These are phyloP conservation scores for Arthrinium phaeospermum DNA, from an alignment of 2,329 filamentous ascomycete species.

Conservation along the genomic window DNA sequence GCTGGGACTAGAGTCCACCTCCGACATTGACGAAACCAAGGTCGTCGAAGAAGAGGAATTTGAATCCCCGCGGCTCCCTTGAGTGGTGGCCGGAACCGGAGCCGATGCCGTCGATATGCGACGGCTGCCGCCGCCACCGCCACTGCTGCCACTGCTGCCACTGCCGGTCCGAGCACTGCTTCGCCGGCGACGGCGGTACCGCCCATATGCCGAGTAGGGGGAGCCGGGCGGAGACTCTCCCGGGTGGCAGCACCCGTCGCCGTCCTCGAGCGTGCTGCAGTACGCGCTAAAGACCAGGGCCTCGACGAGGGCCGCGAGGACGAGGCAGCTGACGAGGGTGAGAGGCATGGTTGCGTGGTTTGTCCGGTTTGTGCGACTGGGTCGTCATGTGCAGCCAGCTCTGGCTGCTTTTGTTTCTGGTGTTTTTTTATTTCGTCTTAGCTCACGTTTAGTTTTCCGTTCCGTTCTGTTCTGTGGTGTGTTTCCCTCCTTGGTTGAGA, in stretches of 20 bases:
- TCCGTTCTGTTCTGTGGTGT: too few relatives aligned
- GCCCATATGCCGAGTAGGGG: neutral
- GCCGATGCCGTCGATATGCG: neutral
- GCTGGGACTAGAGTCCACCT: neutral
- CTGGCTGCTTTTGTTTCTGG: neutral
- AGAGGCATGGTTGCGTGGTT: neutral
- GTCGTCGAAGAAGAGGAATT: neutral
- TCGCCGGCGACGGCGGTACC: neutral
- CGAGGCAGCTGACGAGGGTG: neutral
- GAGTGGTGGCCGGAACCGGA: neutral
- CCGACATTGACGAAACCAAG: neutral
- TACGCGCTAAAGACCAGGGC: neutral
- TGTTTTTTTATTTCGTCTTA: neutral
- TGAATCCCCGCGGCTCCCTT: neutral
- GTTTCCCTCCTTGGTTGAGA: too few relatives aligned
- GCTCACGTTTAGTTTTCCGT: too few relatives aligned
- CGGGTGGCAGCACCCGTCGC: slow-evolving; percentile 2
- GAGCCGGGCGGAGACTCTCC: neutral
- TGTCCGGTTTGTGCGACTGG: neutral
- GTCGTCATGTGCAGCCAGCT: neutral
- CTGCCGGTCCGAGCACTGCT: neutral
- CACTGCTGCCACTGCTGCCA: neutral
- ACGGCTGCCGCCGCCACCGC: neutral
- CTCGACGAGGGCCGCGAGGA: neutral
- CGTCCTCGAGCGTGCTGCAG: slow-evolving; percentile 7